These are phyloP conservation scores for Pseudotsuga menziesii DNA, from an alignment of 75 land plant genomes.

Conservation along the genomic window DNA sequence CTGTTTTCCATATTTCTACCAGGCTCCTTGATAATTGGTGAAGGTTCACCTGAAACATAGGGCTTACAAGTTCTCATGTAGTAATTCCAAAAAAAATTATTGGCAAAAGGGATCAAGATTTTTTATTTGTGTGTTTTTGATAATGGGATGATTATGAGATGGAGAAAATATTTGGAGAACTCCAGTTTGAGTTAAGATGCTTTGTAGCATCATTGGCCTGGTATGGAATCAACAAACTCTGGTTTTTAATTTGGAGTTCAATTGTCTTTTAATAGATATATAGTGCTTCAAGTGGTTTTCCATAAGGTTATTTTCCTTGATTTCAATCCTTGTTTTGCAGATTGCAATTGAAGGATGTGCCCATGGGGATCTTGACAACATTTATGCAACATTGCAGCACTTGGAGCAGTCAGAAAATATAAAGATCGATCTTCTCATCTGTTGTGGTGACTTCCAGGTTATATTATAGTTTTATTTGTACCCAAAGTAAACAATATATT, in stretches of 20 bases:
- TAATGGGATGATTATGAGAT: neutral
- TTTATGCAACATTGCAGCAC: slow-evolving; percentile 68
- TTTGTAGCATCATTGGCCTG: neutral
- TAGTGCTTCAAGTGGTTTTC: neutral
- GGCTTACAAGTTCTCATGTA: neutral
- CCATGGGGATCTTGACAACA: slow-evolving; percentile 92
- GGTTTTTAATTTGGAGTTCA: neutral
- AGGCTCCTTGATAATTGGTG: neutral
- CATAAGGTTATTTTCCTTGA: neutral
- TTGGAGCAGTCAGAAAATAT: slow-evolving; percentile 55
- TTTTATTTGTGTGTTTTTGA: neutral
- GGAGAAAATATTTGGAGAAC: neutral
- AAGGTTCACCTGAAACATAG: neutral
- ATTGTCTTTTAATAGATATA: neutral
- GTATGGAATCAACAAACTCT: neutral
- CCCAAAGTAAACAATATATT: neutral
- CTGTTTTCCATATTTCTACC: too few relatives aligned
- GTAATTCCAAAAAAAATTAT: neutral
- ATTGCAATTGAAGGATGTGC: slow-evolving; percentile 97
- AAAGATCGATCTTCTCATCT: slow-evolving; percentile 89
- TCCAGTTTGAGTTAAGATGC: neutral
- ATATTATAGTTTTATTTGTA: neutral
- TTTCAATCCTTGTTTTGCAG: slow-evolving; percentile 17
- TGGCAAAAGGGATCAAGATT: neutral
- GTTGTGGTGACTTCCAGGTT: slow-evolving; percentile 99